A percentile compares a stretch with the other conserved stretches of the same genome.
phyloP scores from a whole-genome alignment of 78 protist species.

The Mastigamoeba balamuthi region DNA sequence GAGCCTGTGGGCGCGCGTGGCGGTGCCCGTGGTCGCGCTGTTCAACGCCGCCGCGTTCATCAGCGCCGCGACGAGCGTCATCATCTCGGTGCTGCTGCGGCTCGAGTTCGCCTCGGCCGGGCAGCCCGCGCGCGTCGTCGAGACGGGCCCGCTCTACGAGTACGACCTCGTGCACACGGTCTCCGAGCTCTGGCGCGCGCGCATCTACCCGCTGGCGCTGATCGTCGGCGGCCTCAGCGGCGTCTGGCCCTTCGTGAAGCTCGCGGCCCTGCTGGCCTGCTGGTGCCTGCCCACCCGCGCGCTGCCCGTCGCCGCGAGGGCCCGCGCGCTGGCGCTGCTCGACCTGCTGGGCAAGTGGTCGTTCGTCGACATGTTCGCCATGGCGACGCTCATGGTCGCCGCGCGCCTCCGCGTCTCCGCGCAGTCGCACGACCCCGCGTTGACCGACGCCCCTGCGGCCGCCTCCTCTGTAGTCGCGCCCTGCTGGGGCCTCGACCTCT shows the following conservation, averaged over 20 bases:
- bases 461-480: slow-evolving; percentile 6
- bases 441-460: too few relatives aligned
- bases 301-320: neutral
- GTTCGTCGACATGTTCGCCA: slow-evolving; percentile 25
- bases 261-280: neutral
- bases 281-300: slow-evolving; percentile 11
- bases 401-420: neutral
- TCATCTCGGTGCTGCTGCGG: slow-evolving; percentile 11
- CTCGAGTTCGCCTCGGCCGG: too few relatives aligned
- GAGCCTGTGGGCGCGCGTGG: neutral
- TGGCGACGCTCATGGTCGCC: slow-evolving; percentile 26
- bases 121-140: too few relatives aligned
- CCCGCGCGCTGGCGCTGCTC: neutral
- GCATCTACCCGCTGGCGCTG: slow-evolving; percentile 22
- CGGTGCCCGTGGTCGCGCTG: neutral
- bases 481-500: slow-evolving; percentile 10
- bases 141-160: slow-evolving; percentile 14
- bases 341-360: slow-evolving; percentile 49
- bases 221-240: slow-evolving; percentile 33
- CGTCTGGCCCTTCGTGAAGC: slow-evolving; percentile 48
- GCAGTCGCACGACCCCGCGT: neutral
- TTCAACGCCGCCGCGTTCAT: slow-evolving; percentile 2
- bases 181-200: slow-evolving; percentile 36
- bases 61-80: slow-evolving; percentile 5
- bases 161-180: slow-evolving; percentile 27